A percentile compares a stretch with the other conserved stretches of the same genome.
These are phyloP conservation scores for Suhomyces faveliae DNA, from an alignment of 805 yeast species.

Conservation along the genomic window DNA sequence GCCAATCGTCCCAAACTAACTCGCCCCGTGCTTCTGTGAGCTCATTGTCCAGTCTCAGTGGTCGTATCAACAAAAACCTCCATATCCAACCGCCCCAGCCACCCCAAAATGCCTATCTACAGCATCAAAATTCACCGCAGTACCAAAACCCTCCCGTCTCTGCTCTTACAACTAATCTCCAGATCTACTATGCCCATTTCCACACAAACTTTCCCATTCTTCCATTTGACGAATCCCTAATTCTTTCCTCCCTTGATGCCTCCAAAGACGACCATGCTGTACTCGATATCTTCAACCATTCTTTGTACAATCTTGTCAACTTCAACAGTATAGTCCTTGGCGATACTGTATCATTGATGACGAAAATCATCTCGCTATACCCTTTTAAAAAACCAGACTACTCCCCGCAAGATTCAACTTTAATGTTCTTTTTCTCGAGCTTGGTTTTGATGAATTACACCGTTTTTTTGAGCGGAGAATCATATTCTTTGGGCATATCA, in stretches of 20 bases:
- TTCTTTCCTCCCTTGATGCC: conserved; percentile 10
- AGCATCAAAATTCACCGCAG: conserved; percentile 17
- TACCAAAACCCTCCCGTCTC: conserved; percentile 7
- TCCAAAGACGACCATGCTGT: conserved; percentile 13
- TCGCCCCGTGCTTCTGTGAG: conserved; percentile 36
- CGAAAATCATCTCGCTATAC: conserved; percentile 34
- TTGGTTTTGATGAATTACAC: conserved; percentile 50
- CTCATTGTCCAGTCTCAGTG: conserved; percentile 31
- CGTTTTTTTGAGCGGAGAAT: conserved; percentile 57
- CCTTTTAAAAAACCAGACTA: conserved; percentile 27
- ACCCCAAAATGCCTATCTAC: conserved; percentile 13
- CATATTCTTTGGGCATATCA: conserved; percentile 56
- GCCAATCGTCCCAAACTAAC: conserved; percentile 16
- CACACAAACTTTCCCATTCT: conserved; percentile 48
- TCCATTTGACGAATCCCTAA: conserved; percentile 29
- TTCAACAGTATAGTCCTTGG: conserved; percentile 32
- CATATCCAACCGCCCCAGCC: conserved; percentile 7
- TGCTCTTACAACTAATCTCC: conserved; percentile 32
- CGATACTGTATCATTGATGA: conserved; percentile 34
- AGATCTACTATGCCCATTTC: conserved; percentile 41
- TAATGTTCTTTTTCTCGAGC: conserved; percentile 29
- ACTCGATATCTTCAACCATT: conserved; percentile 40
- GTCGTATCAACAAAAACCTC: conserved; percentile 25
- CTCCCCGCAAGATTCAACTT: conserved; percentile 23
- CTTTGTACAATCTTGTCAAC: conserved; percentile 40